Conservation (phyloP, 2,329 filamentous ascomycete species). For the Claviceps arundinis region DNA sequence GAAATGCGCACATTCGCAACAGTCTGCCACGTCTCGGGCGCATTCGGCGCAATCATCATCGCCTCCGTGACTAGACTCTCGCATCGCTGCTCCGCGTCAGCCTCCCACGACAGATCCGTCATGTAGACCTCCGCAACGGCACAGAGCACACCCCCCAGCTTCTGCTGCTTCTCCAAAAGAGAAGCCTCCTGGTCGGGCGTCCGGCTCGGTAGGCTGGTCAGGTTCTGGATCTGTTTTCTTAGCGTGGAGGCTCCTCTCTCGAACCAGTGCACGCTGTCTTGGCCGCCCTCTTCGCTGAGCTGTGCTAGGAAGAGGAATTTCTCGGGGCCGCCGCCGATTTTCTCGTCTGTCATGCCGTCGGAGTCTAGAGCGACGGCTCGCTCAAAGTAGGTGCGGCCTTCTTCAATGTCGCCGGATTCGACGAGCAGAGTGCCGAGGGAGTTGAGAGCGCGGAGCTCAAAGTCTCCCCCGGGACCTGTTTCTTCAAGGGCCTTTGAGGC, state of each 20-base stretch:
- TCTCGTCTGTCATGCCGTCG: slow-evolving; percentile 56
- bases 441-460: slow-evolving; percentile 53
- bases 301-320: slow-evolving; percentile 95
- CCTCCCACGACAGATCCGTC: slow-evolving; percentile 91
- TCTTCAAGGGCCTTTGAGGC: slow-evolving; percentile 30
- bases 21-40: slow-evolving; percentile 86
- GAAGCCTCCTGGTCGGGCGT: slow-evolving; percentile 26
- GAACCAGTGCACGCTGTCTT: slow-evolving; percentile 54
- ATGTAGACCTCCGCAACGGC: slow-evolving; percentile 95
- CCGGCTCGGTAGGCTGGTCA: slow-evolving; percentile 35
- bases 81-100: slow-evolving; percentile 78
- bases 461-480: slow-evolving; percentile 31
- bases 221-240: slow-evolving; percentile 52
- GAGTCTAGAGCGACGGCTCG: slow-evolving; percentile 64
- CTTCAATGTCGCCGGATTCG: slow-evolving; percentile 68
- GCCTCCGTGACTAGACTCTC: slow-evolving; percentile 85
- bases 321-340: slow-evolving; percentile 69
- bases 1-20: slow-evolving; percentile 89
- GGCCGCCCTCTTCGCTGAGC: slow-evolving; percentile 58
- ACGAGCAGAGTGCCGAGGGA: slow-evolving; percentile 71
- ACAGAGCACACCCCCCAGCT: slow-evolving; percentile 84
- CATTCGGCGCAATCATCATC: slow-evolving; percentile 66
- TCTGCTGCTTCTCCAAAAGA: slow-evolving; percentile 58
- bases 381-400: slow-evolving; percentile 59
- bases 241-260: slow-evolving; percentile 60